These are phyloP conservation scores for Rubia tinctorum DNA, from an alignment of 305 asterid genomes.

Conservation along the genomic window DNA sequence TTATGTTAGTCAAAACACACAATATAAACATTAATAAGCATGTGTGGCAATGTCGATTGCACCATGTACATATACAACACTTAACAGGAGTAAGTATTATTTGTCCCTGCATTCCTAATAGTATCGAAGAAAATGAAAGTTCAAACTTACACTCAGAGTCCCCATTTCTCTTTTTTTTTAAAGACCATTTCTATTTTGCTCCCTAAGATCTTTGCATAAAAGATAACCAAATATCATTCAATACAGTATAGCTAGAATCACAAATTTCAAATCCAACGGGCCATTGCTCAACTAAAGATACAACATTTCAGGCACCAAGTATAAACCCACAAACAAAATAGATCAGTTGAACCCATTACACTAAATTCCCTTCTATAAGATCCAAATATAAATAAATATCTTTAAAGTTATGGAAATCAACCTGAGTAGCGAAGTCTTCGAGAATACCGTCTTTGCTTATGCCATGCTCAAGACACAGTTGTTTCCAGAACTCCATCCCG, in stretches of 20 bases:
- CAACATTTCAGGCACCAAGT: not conserved
- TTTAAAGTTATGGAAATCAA: slow-evolving; percentile 9
- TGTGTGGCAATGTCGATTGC: not conserved
- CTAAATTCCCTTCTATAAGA: not conserved
- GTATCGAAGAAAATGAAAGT: not conserved
- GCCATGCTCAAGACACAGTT: slow-evolving; percentile 98
- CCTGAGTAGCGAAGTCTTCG: slow-evolving; percentile 98
- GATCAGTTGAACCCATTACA: not conserved
- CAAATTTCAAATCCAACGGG: not conserved
- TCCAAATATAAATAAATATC: not conserved
- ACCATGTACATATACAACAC: not conserved
- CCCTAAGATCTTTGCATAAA: not conserved
- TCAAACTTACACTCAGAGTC: not conserved
- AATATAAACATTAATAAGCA: not conserved
- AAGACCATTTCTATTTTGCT: not conserved
- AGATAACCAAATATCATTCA: not conserved
- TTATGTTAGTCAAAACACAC: no score
- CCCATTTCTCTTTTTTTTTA: not conserved
- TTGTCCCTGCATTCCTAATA: not conserved
- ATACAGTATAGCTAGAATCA: not conserved
- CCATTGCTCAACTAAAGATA: slow-evolving; percentile 2
- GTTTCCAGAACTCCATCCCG: slow-evolving; percentile 99
- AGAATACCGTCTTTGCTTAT: slow-evolving; percentile 96
- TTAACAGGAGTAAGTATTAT: not conserved
- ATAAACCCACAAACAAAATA: not conserved